Evolutionary conservation across 2,329 filamentous ascomycete species (phyloP), one percentile per base, ranked within the genome.

Genomic region (Colletotrichum spinosum): DNA sequence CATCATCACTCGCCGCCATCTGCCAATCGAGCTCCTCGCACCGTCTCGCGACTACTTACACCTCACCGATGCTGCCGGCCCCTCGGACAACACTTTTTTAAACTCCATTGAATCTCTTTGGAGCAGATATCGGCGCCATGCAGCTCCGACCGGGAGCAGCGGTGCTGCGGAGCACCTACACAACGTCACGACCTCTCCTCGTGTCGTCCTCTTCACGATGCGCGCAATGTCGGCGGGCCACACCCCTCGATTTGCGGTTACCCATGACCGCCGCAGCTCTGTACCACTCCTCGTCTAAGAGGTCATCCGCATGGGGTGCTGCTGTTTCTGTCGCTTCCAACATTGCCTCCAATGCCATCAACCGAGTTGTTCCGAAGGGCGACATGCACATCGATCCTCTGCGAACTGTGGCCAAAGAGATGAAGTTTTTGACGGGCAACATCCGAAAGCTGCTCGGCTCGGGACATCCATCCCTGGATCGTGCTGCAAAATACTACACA

Each of bases 401-500:
- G 73, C 88, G 92, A 68, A 91, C 93, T 39, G 94, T 98, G 39
- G 95, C 93, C 68, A 97, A 97, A 80, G 95, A 98, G 83, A 93
- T 99, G 90, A 96, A 97, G 79, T 97, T 94, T 72, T 81, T 98
- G 74, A 97, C 92, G 10, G 94, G 94, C 59, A 97, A 98, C 73
- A 97, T 98, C 78, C 87, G 93, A 67, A 92, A 97, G 75, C 84
- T 98, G n/a, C 83, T 98, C 13, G 95, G 95, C 6, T 97, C 94
- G 0, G 95, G 95, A 6, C 95, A 99, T 75, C 96, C 96, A 0
- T 94, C 94, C 50, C 86, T 99, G 66, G 96, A 98, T 75, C 94
- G 93, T 46, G 95, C 94, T 35, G 94, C 96, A 56, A 99, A 99
- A 80, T 99, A 99, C 84, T 99, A 99, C 78, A 97, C 96, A 25